A percentile compares a stretch with the other conserved stretches of the same genome.
Conservation (phyloP, 2,329 filamentous ascomycete genomes). For the Alternaria ventricosa region DNA sequence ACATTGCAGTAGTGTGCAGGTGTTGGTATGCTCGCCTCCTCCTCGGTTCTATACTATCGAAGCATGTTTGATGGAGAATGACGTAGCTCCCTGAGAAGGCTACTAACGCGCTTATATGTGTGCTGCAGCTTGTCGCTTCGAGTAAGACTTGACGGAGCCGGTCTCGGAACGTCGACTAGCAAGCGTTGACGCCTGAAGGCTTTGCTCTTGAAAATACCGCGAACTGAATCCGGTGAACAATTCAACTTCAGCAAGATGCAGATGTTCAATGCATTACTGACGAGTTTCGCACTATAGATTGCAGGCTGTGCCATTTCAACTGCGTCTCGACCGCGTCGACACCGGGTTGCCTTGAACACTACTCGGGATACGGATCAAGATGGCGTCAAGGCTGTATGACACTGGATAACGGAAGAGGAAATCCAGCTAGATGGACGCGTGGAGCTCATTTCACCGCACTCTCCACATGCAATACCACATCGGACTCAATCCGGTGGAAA, state of each 20-base stretch:
- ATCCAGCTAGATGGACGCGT: background rate
- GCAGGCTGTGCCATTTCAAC: background rate
- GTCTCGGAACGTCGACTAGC: background rate
- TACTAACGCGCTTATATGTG: background rate
- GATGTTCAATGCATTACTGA: background rate
- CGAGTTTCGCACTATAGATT: background rate
- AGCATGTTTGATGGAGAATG: background rate
- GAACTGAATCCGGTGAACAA: background rate
- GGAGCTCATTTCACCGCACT: background rate
- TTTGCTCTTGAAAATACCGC: constrained; percentile 1
- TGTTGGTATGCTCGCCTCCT: background rate
- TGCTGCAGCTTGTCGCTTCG: background rate
- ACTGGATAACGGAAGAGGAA: background rate
- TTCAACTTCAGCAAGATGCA: background rate
- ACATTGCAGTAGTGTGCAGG: background rate
- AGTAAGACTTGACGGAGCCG: background rate
- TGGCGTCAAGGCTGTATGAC: background rate
- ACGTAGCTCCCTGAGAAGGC: background rate
- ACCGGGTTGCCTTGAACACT: background rate
- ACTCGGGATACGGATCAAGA: background rate
- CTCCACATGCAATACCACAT: background rate
- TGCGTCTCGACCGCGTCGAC: background rate
- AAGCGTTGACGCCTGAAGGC: background rate
- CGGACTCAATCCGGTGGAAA: background rate
- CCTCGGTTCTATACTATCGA: background rate